These are phyloP conservation scores for Penicillium italicum DNA, from an alignment of 2,329 filamentous ascomycete genomes.

Conservation along the genomic window DNA sequence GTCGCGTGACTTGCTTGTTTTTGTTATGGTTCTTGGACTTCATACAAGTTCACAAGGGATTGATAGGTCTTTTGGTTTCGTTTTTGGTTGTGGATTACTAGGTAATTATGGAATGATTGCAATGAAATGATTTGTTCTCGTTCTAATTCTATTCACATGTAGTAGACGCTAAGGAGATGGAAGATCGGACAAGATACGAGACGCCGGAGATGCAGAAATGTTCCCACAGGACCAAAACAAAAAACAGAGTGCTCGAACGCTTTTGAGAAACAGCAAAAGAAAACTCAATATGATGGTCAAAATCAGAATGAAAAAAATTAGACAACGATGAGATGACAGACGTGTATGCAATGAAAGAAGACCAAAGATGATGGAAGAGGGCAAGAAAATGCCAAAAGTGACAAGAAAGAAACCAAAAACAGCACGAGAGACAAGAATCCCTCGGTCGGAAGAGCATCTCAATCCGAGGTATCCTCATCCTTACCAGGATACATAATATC, in stretches of 20 bases:
- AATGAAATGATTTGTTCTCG: not conserved
- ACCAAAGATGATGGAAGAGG: not conserved
- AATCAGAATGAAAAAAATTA: not conserved
- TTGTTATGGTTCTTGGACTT: not conserved
- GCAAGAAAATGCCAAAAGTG: not conserved
- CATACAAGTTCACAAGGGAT: not conserved
- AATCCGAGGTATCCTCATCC: conserved; percentile 53
- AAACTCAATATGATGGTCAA: not conserved
- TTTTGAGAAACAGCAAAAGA: not conserved
- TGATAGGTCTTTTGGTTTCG: not conserved
- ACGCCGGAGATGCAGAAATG: not conserved
- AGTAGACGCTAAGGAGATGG: not conserved
- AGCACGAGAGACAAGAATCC: not conserved
- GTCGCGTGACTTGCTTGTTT: not conserved
- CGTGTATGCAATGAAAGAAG: not conserved
- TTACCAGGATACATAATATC: conserved; percentile 59
- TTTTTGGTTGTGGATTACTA: not conserved
- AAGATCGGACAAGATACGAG: not conserved
- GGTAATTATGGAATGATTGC: not conserved
- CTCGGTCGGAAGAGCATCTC: not conserved
- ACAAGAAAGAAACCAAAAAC: not conserved
- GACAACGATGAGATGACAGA: not conserved
- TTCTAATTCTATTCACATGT: conserved; percentile 4
- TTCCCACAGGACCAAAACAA: not conserved
- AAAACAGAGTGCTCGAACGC: conserved; percentile 6